Conservation (phyloP, 2,329 filamentous ascomycete species). For the Pseudogymnoascus sp. region DNA sequence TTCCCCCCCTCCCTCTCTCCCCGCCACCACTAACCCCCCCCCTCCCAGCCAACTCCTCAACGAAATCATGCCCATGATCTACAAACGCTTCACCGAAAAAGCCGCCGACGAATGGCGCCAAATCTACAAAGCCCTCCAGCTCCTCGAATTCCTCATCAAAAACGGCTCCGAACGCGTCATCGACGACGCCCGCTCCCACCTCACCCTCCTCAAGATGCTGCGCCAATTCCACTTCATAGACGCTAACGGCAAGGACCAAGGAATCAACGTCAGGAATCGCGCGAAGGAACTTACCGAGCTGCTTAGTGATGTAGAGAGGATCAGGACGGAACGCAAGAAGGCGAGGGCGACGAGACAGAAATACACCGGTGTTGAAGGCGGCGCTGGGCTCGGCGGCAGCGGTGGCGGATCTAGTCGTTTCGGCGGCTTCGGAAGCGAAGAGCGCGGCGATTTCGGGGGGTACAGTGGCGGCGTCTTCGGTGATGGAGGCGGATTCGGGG, state of each 20-base stretch:
- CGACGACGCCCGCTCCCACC: slow-evolving; percentile 89
- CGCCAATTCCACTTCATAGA: slow-evolving; percentile 97
- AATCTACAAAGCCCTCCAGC: slow-evolving; percentile 96
- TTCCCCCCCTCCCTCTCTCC: slow-evolving; percentile 3
- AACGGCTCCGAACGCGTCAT: slow-evolving; percentile 96
- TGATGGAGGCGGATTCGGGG: slow-evolving; percentile 90
- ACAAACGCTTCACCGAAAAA: slow-evolving; percentile 98
- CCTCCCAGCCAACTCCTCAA: slow-evolving; percentile 75
- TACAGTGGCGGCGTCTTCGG: slow-evolving; percentile 74
- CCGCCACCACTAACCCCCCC: slow-evolving; percentile 13
- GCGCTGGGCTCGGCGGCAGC: slow-evolving; percentile 46
- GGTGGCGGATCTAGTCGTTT: slow-evolving; percentile 48
- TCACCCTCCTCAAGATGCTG: slow-evolving; percentile 95
- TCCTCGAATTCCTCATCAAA: slow-evolving; percentile 95
- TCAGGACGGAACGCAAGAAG: slow-evolving; percentile 79
- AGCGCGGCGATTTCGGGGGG: slow-evolving; percentile 47
- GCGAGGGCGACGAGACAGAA: slow-evolving; percentile 84
- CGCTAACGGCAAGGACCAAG: slow-evolving; percentile 94
- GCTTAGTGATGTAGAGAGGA: slow-evolving; percentile 83
- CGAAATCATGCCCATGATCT: slow-evolving; percentile 99
- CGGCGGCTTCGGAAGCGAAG: slow-evolving; percentile 85
- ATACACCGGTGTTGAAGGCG: slow-evolving; percentile 89
- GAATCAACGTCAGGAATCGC: slow-evolving; percentile 92
- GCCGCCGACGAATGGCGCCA: slow-evolving; percentile 97
- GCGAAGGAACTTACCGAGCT: slow-evolving; percentile 93